Conservation (phyloP, 2,329 filamentous ascomycete species). For the Zymoseptoria tritici region DNA sequence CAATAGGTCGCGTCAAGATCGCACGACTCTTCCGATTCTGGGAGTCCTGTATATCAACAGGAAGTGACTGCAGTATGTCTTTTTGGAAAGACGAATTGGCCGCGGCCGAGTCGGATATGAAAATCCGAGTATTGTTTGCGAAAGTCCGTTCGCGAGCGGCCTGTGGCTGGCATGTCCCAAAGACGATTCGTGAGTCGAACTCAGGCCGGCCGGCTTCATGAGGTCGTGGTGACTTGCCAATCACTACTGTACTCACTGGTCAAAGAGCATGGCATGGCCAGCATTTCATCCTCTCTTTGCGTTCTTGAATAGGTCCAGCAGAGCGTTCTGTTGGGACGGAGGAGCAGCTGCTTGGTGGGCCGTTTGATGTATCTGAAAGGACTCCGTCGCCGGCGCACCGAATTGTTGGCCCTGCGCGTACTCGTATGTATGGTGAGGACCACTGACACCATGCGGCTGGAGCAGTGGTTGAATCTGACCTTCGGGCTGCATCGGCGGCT, state of each 20-base stretch:
- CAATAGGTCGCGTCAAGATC: background rate
- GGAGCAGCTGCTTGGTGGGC: background rate
- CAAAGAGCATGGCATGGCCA: background rate
- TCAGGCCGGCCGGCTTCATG: background rate
- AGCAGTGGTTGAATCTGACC: slow-evolving; percentile 7
- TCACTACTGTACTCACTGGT: background rate
- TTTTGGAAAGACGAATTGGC: background rate
- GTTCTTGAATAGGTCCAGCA: slow-evolving; percentile 26
- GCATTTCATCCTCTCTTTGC: slow-evolving; percentile 8
- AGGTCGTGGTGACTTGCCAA: background rate
- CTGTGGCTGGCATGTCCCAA: background rate
- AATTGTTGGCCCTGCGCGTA: background rate
- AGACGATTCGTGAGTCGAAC: background rate
- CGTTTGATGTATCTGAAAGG: background rate
- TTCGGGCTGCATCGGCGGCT: slow-evolving; percentile 4
- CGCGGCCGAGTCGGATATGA: background rate
- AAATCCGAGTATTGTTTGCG: background rate
- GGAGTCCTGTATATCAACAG: background rate
- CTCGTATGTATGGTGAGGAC: background rate
- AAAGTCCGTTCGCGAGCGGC: background rate
- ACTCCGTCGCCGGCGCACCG: background rate
- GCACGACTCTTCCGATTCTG: background rate
- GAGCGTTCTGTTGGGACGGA: slow-evolving; percentile 14
- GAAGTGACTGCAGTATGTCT: background rate
- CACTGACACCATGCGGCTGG: slow-evolving; percentile 1